Percentiles rank a stretch among this genome's conserved stretches.
phyloP scores from a whole-genome alignment of 139 green algal genomes.

The Pleodorina starrii region DNA sequence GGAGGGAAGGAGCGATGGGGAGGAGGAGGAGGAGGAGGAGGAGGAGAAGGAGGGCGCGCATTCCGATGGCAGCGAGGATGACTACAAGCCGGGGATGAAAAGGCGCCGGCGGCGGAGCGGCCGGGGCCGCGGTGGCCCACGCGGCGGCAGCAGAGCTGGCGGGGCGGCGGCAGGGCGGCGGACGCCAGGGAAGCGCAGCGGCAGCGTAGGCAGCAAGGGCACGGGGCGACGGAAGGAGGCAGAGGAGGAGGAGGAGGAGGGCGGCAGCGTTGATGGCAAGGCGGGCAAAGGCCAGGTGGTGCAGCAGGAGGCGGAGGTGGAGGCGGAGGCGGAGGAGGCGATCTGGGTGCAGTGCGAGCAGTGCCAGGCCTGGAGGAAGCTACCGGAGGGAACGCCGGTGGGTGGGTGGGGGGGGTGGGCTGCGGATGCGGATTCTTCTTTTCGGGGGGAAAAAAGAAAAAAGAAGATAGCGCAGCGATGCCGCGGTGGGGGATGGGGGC shows the following conservation, averaged over 20 bases:
- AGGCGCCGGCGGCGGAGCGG: not conserved
- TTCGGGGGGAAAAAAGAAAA: too few species aligned
- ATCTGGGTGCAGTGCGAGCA: slow-evolving; percentile 78
- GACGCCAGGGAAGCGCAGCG: not conserved
- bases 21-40: not conserved
- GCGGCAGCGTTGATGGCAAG: not conserved
- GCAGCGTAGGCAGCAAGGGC: too few species aligned
- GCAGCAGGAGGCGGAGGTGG: too few species aligned
- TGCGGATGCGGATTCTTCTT: not conserved
- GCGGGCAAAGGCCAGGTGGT: too few species aligned
- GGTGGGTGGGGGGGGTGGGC: not conserved
- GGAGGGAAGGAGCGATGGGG: not conserved
- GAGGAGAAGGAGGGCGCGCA: not conserved
- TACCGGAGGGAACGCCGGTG: slow-evolving; percentile 5
- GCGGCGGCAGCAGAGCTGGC: not conserved
- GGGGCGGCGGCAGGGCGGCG: not conserved
- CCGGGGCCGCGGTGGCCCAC: not conserved
- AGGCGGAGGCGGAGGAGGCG: not conserved
- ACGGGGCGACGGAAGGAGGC: too few species aligned
- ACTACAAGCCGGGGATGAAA: not conserved
- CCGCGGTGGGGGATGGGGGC: too few species aligned
- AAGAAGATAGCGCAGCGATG: too few species aligned
- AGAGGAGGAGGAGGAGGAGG: not conserved
- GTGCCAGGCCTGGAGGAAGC: slow-evolving; percentile 82
- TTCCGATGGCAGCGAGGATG: not conserved